A percentile compares a stretch with the other conserved stretches of the same genome.
These are phyloP conservation scores for Clarireedia homoeocarpa DNA, from an alignment of 2,329 filamentous ascomycete species.

Conservation along the genomic window DNA sequence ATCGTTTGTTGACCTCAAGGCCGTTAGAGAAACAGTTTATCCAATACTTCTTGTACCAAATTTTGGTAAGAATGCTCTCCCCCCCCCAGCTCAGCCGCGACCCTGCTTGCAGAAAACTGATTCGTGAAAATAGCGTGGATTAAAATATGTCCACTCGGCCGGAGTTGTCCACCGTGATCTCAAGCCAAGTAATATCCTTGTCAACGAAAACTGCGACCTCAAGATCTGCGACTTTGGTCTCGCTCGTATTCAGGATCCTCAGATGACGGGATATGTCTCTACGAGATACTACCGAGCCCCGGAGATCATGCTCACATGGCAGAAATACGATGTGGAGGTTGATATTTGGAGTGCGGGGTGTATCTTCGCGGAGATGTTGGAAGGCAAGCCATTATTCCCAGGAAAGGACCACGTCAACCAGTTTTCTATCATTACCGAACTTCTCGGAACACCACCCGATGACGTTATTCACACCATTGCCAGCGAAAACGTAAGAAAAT, in stretches of 20 bases:
- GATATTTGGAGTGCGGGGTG: constrained; percentile 99
- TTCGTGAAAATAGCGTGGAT: constrained; percentile 58
- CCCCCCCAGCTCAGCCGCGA: neutral
- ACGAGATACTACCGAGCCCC: constrained; percentile 97
- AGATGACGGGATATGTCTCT: constrained; percentile 99
- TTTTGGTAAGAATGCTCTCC: constrained; percentile 58
- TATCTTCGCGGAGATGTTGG: constrained; percentile 98
- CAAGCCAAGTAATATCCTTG: constrained; percentile 97
- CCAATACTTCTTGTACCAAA: constrained; percentile 99
- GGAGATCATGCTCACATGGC: constrained; percentile 99
- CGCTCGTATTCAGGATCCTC: constrained; percentile 94
- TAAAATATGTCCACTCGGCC: constrained; percentile 99
- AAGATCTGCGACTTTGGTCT: constrained; percentile 99
- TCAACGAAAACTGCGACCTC: constrained; percentile 98
- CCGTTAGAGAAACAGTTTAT: constrained; percentile 99
- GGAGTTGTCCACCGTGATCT: constrained; percentile 96
- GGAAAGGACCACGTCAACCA: constrained; percentile 99
- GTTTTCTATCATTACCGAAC: constrained; percentile 98
- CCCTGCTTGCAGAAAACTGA: constrained; percentile 11
- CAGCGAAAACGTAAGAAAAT: constrained; percentile 76
- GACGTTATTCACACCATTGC: constrained; percentile 99
- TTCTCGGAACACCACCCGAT: constrained; percentile 91
- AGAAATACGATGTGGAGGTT: constrained; percentile 98
- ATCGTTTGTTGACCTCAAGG: constrained; percentile 87
- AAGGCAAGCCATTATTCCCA: constrained; percentile 95